Conservation (phyloP, 129 eudicot species). For the Saussurea involucrata region DNA sequence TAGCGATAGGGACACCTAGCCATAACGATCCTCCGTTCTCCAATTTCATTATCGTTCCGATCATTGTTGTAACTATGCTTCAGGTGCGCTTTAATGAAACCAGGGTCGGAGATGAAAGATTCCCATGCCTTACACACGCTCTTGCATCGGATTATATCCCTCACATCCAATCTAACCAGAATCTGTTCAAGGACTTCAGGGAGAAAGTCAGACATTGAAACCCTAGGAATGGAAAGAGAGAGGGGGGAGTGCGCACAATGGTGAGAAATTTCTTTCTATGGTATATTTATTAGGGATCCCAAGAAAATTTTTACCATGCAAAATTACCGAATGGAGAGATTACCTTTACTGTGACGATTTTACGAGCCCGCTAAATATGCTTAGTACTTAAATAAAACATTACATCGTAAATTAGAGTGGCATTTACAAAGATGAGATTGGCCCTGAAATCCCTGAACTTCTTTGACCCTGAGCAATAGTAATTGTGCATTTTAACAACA, state of each 20-base stretch:
- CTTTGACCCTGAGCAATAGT: not conserved
- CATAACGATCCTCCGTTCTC: not conserved
- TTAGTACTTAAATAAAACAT: not conserved
- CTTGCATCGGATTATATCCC: slow-evolving; percentile 27
- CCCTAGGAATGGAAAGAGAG: slow-evolving; percentile 6
- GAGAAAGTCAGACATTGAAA: slow-evolving; percentile 8
- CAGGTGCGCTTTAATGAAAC: slow-evolving; percentile 7
- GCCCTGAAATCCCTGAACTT: not conserved
- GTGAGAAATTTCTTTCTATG: not conserved
- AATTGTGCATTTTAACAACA: not conserved
- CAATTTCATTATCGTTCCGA: not conserved
- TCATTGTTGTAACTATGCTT: slow-evolving; percentile 4
- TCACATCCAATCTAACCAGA: slow-evolving; percentile 17
- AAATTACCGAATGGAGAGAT: not conserved
- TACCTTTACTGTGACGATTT: not conserved
- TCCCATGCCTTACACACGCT: slow-evolving; percentile 12
- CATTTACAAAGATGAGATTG: not conserved
- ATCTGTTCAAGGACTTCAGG: not conserved
- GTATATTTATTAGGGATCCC: not conserved
- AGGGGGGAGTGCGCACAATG: not conserved
- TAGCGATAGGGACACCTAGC: not conserved
- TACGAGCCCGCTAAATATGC: slow-evolving; percentile 4
- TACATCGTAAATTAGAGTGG: not conserved
- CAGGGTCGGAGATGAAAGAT: slow-evolving; percentile 2
- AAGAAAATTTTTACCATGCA: not conserved